Conservation (phyloP, 352 stramenopile genomes). For the Globisporangium recalcitrans region DNA sequence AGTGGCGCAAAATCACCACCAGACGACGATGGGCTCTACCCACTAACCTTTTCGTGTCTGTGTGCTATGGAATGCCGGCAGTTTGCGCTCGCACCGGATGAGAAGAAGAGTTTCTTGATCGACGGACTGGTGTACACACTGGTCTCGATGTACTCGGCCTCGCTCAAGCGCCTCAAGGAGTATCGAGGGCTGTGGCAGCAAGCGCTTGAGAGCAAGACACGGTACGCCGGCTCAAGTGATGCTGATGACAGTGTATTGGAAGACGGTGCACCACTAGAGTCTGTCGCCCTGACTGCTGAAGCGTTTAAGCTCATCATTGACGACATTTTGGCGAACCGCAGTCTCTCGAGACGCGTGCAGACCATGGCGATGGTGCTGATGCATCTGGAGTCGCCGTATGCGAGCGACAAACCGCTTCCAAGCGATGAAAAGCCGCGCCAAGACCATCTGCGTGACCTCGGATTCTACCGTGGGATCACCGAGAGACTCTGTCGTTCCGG, state of each 20-base stretch:
- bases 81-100: constrained; percentile 34
- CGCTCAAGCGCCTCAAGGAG: constrained; percentile 44
- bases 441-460: constrained; percentile 24
- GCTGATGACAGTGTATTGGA: constrained; percentile 4
- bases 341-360: constrained; percentile 47
- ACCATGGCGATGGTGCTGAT: constrained; percentile 62
- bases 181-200: constrained; percentile 44
- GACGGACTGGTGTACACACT: constrained; percentile 57
- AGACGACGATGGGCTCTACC: no score
- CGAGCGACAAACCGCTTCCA: constrained; percentile 17
- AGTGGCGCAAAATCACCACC: no score
- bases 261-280: constrained; percentile 5
- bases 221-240: constrained; percentile 1
- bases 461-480: constrained; percentile 33
- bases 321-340: constrained; percentile 42
- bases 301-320: constrained; percentile 40
- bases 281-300: constrained; percentile 20
- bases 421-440: constrained; percentile 18
- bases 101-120: constrained; percentile 34
- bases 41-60: not conserved
- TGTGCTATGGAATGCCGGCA: constrained; percentile 14
- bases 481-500: constrained; percentile 39
- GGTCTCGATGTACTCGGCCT: constrained; percentile 33
- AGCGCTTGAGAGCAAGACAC: constrained; percentile 20
- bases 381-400: constrained; percentile 34